Evolutionary conservation across 23 red algal genomes (phyloP).

Genomic region (Agarophyton chilense): DNA sequence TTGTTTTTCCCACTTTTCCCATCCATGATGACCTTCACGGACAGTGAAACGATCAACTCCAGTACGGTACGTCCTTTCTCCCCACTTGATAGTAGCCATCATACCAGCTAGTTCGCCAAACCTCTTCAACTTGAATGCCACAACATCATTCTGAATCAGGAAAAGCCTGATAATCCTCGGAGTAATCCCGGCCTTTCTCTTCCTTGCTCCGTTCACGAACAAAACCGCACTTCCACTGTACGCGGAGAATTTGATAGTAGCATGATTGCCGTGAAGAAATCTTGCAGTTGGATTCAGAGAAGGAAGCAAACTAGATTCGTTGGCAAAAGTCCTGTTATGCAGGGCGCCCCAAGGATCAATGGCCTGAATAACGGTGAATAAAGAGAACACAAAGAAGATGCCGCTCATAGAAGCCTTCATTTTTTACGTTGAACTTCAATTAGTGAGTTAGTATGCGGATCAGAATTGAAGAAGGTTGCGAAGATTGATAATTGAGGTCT

Average conservation of each 20-base stretch:
- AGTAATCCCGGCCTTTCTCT: constrained; percentile 1
- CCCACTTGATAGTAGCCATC: constrained; percentile 24
- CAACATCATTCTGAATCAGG: constrained; percentile 14
- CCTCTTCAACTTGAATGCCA: constrained; percentile 13
- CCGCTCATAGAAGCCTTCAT: neutral
- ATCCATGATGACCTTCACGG: neutral
- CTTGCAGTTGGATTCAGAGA: neutral
- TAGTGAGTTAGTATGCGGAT: neutral
- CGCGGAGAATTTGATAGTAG: constrained; percentile 14
- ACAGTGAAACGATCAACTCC: constrained; percentile 16
- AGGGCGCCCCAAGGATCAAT: neutral
- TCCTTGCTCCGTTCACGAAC: neutral
- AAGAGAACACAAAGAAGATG: neutral
- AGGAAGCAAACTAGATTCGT: neutral
- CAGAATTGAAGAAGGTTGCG: neutral
- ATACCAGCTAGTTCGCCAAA: neutral
- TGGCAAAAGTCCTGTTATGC: neutral
- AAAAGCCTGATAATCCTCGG: neutral
- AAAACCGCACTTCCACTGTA: neutral
- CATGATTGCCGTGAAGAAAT: neutral
- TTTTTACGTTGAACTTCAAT: neutral
- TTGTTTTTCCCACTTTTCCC: neutral
- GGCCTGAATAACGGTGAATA: neutral
- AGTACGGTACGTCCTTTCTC: neutral
- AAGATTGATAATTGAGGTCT: neutral